Conservation (phyloP, 2,329 filamentous ascomycete species). For the Aspergillus piperis region DNA sequence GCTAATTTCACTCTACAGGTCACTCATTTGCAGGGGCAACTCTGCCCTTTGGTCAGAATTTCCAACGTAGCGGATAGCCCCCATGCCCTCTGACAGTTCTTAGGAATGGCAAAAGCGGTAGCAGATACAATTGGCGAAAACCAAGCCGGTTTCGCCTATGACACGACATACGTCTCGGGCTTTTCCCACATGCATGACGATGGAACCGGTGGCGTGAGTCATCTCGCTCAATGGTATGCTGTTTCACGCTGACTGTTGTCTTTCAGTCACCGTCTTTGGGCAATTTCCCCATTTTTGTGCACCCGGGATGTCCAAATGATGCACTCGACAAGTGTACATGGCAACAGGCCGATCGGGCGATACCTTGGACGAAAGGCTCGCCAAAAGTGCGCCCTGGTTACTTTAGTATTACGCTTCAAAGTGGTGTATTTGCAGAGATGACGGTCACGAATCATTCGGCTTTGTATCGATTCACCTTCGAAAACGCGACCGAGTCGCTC, state of each 20-base stretch:
- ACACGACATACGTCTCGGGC: slow-evolving; percentile 53
- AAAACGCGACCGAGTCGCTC: slow-evolving; percentile 31
- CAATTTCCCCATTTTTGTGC: slow-evolving; percentile 72
- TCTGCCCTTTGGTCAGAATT: slow-evolving; percentile 50
- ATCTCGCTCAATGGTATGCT: neutral
- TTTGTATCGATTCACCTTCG: slow-evolving; percentile 66
- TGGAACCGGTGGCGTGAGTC: slow-evolving; percentile 51
- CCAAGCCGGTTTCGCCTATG: slow-evolving; percentile 59
- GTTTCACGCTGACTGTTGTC: slow-evolving; percentile 1
- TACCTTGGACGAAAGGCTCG: slow-evolving; percentile 51
- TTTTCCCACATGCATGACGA: slow-evolving; percentile 57
- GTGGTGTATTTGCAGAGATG: slow-evolving; percentile 65
- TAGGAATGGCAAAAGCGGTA: slow-evolving; percentile 58
- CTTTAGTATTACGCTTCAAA: slow-evolving; percentile 62
- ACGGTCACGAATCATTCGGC: slow-evolving; percentile 65
- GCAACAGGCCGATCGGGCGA: slow-evolving; percentile 54
- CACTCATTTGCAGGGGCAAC: slow-evolving; percentile 62
- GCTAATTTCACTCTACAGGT: slow-evolving; percentile 32
- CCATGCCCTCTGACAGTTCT: neutral
- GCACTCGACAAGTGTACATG: slow-evolving; percentile 65
- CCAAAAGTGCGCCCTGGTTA: slow-evolving; percentile 64
- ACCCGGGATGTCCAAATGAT: slow-evolving; percentile 61
- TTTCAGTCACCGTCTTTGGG: slow-evolving; percentile 55
- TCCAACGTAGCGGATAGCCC: neutral
- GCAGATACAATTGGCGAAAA: slow-evolving; percentile 57